Percentiles rank a stretch among this genome's conserved stretches.
Evolutionary conservation across 176 grass and related monocot species (phyloP).

Genomic region (Zoysia pacifica): DNA sequence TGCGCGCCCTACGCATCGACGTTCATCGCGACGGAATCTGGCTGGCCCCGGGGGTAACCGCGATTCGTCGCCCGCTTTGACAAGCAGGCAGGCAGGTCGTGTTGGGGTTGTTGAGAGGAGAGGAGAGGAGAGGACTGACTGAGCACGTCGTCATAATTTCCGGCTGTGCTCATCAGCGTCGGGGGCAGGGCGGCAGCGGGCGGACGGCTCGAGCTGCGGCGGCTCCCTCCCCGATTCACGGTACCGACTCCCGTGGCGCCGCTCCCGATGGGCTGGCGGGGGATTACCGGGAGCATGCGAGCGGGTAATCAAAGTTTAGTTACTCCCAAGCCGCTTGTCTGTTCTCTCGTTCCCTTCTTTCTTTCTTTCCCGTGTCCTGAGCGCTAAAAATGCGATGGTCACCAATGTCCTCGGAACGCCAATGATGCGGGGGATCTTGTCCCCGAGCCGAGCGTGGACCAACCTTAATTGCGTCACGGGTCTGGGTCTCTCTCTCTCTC

Average conservation of each 20-base stretch:
- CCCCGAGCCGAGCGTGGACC: neutral
- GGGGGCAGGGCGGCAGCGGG: neutral
- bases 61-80: neutral
- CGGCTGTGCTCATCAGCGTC: neutral
- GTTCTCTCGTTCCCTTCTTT: too few relatives aligned
- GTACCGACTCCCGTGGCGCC: neutral
- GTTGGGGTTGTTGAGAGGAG: neutral
- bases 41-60: slow-evolving; percentile 3
- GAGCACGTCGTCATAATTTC: neutral
- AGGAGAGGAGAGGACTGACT: neutral
- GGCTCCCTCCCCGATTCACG: slow-evolving; percentile 14
- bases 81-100: neutral
- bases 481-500: too few relatives aligned
- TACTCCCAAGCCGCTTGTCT: too few relatives aligned
- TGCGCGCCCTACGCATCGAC: slow-evolving; percentile 17
- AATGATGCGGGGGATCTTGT: neutral
- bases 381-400: too few relatives aligned
- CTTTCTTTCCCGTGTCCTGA: too few relatives aligned
- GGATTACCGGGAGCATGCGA: neutral
- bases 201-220: slow-evolving; percentile 30
- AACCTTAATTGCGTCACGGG: neutral
- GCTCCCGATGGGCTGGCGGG: slow-evolving; percentile 12
- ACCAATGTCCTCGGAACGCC: too few relatives aligned
- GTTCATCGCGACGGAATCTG: neutral
- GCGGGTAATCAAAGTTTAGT: too few relatives aligned